Base-by-base conservation (phyloP, 192 early-diverging fungal species). In the Allomyces arbusculus region DNA sequence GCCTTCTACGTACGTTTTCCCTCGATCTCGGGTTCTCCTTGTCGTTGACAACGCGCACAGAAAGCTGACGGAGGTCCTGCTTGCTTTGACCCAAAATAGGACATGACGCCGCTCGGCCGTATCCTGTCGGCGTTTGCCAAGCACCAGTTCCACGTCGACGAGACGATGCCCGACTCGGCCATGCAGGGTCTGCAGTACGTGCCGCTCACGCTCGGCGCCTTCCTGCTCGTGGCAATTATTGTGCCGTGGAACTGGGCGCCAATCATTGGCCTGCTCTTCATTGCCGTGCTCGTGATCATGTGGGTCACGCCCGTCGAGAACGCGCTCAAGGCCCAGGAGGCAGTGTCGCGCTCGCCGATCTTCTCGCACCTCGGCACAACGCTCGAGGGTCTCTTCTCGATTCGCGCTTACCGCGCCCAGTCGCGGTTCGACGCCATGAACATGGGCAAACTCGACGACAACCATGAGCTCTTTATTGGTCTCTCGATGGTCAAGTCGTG, bases 281-380 rank as follows among this genome's bases (percentile, higher is more conserved):
- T 80, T 58, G 74, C 71, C 25, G 73, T 70, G 68, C 10, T 80
- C 11, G 25, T 86, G 26, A 58, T 84, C 24, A 69, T 72, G 33
- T 65, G 65, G 62, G 68, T 71, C 55, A 74, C 66, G 0, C 67
- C 74, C 40, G 74, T 77, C 16, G 82, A 88, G 63, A 74, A 78
- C 55, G 72, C 74, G 23, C 76, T 88, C 61, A 80, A 79, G 61
- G 65, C 65, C 10, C 72, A 86, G 65, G 87, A 89, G 72, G 87
- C 82, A 0, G 67, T 67, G 64, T 84, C 82, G 66, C 87, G 87
- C 63, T 73, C 82, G 0, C 85, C 85, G 6, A 84, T 89, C 61
- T 89, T 89, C 71, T 69, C 79, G 1, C 87, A 89, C 71, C 72
- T 89, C 44, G 84, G 86, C 1, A 76, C 84, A 14, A 86, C 87